These are phyloP conservation scores for Microdochium nivale DNA, from an alignment of 2,329 filamentous ascomycete species.

Conservation along the genomic window DNA sequence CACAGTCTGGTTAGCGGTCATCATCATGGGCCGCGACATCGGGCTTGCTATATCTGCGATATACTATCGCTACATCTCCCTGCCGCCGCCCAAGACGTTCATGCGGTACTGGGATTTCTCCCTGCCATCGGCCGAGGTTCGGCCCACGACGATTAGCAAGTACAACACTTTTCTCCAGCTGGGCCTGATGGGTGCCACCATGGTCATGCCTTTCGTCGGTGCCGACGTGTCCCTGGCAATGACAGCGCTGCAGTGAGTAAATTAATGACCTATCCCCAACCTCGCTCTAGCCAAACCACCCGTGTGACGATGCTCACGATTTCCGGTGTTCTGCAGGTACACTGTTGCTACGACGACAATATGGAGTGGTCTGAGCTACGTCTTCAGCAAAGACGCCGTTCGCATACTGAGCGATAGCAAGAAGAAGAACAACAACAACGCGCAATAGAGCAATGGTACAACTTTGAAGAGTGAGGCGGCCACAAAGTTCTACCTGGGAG, in stretches of 20 bases:
- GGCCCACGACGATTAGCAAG: slow-evolving; percentile 76
- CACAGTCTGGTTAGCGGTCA: slow-evolving; percentile 73
- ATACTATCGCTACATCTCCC: slow-evolving; percentile 91
- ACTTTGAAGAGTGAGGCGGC: too few species aligned
- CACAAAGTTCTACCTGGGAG: too few species aligned
- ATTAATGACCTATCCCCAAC: slow-evolving; percentile 1
- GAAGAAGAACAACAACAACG: slow-evolving; percentile 8
- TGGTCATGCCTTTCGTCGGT: slow-evolving; percentile 68
- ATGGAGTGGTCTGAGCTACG: slow-evolving; percentile 90
- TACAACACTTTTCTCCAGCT: slow-evolving; percentile 92
- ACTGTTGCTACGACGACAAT: slow-evolving; percentile 82
- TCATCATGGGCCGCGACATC: slow-evolving; percentile 84
- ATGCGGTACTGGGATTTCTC: slow-evolving; percentile 95
- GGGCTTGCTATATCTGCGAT: slow-evolving; percentile 78
- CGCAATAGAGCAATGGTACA: too few species aligned
- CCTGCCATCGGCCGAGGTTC: slow-evolving; percentile 77
- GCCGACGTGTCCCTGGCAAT: slow-evolving; percentile 45
- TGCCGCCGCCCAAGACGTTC: slow-evolving; percentile 90
- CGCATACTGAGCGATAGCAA: slow-evolving; percentile 57
- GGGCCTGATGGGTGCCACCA: slow-evolving; percentile 74
- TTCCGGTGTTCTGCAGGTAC: slow-evolving; percentile 44
- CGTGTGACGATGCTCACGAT: neutral
- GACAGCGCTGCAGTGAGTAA: slow-evolving; percentile 54
- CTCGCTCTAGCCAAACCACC: neutral
- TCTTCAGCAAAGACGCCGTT: slow-evolving; percentile 84